phyloP scores from a whole-genome alignment of 1,284 basidiomycete genomes.

The Boletus semigastroideus region DNA sequence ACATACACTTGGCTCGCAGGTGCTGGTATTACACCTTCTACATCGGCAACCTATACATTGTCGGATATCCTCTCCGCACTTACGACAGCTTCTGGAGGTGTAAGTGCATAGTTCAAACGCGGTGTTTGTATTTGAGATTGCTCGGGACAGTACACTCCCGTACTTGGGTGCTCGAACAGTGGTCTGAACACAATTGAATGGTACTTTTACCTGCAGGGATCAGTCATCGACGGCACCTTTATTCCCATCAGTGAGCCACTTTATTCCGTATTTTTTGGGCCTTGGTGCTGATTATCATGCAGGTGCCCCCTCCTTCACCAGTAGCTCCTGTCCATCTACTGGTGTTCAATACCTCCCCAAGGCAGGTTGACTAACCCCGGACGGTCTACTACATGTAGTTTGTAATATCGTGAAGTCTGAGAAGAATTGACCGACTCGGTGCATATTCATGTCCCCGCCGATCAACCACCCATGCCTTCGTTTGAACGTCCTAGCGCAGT shows the following conservation, averaged over 20 bases:
- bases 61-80: conserved; percentile 60
- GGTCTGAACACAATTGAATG: conserved; percentile 56
- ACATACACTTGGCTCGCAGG: conserved; percentile 70
- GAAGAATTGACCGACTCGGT: neutral
- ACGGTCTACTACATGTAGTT: neutral
- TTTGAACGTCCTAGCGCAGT: conserved; percentile 50
- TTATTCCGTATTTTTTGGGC: neutral
- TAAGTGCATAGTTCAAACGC: conserved; percentile 13
- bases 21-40: conserved; percentile 69
- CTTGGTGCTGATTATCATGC: conserved; percentile 9
- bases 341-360: conserved; percentile 71
- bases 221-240: conserved; percentile 64
- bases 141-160: conserved; percentile 48
- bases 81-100: conserved; percentile 48
- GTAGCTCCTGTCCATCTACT: conserved; percentile 50
- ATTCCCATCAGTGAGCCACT: conserved; percentile 51
- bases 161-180: conserved; percentile 52
- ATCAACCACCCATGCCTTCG: conserved; percentile 46
- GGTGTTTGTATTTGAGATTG: neutral
- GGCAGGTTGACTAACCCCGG: conserved; percentile 29
- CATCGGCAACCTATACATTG: conserved; percentile 56
- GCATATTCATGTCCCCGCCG: conserved; percentile 60
- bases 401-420: neutral
- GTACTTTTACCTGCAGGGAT: conserved; percentile 70
- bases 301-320: conserved; percentile 52